Conservation (phyloP, 805 yeast species). For the Komagataella populi region DNA sequence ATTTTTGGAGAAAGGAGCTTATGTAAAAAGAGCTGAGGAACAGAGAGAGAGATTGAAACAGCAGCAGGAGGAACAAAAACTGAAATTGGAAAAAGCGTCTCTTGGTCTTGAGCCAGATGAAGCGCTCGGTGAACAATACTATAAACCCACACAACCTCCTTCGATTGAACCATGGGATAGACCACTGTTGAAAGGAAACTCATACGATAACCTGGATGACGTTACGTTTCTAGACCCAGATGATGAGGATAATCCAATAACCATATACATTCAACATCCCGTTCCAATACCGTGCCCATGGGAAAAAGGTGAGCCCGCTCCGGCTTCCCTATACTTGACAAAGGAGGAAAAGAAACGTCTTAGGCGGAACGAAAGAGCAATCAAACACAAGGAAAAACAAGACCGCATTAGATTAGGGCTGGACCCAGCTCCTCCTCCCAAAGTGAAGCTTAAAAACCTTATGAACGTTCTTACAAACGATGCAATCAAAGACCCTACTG, state of each 20-base stretch:
- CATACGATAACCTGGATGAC: slow-evolving; percentile 22
- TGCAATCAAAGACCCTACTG: slow-evolving; percentile 81
- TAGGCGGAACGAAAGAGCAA: slow-evolving; percentile 56
- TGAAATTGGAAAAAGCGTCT: slow-evolving; percentile 14
- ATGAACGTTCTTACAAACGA: slow-evolving; percentile 80
- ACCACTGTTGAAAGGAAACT: slow-evolving; percentile 28
- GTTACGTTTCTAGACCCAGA: slow-evolving; percentile 14
- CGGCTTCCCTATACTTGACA: slow-evolving; percentile 47
- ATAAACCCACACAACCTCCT: slow-evolving; percentile 40
- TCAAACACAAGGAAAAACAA: slow-evolving; percentile 53
- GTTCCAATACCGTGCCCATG: slow-evolving; percentile 48
- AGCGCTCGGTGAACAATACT: slow-evolving; percentile 41
- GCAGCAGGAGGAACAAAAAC: slow-evolving; percentile 19
- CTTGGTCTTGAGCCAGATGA: slow-evolving; percentile 38
- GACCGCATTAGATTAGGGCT: slow-evolving; percentile 70
- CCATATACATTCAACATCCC: slow-evolving; percentile 76
- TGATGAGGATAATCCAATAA: slow-evolving; percentile 33
- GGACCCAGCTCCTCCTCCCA: slow-evolving; percentile 81
- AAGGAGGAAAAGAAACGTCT: slow-evolving; percentile 64
- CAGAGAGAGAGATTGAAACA: slow-evolving; percentile 26
- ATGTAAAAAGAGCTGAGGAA: slow-evolving; percentile 37
- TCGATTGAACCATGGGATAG: slow-evolving; percentile 84
- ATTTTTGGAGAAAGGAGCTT: slow-evolving; percentile 55
- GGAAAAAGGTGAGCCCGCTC: slow-evolving; percentile 28
- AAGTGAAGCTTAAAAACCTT: slow-evolving; percentile 70